Evolutionary conservation across 2,329 filamentous ascomycete genomes (phyloP).

Genomic region (Daldinia sp.): DNA sequence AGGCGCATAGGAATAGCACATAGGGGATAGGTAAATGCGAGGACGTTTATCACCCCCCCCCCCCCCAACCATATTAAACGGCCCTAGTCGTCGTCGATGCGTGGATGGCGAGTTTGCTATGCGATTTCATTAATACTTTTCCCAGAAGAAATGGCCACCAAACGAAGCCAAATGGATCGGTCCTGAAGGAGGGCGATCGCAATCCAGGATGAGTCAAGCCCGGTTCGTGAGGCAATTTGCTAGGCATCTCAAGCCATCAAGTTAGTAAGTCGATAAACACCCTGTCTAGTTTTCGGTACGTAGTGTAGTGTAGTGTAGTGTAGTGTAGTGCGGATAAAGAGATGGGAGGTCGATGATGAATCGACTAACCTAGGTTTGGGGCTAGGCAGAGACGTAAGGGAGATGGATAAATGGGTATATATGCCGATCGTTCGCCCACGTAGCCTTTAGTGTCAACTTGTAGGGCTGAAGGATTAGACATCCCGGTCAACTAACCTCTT

Average conservation of each 20-base stretch:
- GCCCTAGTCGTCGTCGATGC: background rate
- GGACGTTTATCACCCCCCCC: background rate
- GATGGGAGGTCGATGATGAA: background rate
- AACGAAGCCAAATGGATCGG: too few relatives aligned
- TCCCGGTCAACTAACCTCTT: background rate
- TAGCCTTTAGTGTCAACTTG: background rate
- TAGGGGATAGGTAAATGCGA: background rate
- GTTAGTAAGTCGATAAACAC: background rate
- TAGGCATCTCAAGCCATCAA: background rate
- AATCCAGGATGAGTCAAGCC: background rate
- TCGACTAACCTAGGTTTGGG: too few relatives aligned
- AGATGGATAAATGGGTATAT: background rate
- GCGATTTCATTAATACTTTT: too few relatives aligned
- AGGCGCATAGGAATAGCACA: slow-evolving; percentile 3
- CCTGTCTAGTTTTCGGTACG: background rate
- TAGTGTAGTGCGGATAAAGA: background rate
- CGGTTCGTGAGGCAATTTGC: background rate
- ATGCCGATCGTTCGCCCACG: background rate
- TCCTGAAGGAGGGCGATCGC: background rate
- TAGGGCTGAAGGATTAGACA: background rate
- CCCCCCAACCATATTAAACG: background rate
- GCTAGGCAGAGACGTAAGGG: background rate
- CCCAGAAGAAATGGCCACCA: too few relatives aligned
- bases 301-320: background rate
- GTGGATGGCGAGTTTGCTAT: background rate